Base-by-base conservation (phyloP, 345 rosid species). In the Boechera retrofracta region DNA sequence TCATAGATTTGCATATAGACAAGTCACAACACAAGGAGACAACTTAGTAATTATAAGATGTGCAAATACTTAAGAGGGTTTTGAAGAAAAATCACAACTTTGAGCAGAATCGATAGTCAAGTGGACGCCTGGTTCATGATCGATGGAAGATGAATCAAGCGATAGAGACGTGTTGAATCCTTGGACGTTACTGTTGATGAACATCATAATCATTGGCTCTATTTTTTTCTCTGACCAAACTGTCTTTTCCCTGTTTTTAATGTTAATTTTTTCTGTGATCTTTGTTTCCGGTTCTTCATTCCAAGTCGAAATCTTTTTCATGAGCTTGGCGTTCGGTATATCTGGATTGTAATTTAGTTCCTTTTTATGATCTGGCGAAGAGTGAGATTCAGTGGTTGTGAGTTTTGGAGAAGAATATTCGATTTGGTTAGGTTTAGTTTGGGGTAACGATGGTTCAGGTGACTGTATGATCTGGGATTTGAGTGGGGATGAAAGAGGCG, bases 61-160 rank as follows among this genome's bases (percentile, higher is more conserved):
- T 21, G 24, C 24, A 21, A 21, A 21, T 21, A 21, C 24, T 21
- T 21, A 21, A 21, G 24, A 21, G 24, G 24, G 24, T 21, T 21
- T 21, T 10, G 58, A 47, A 77, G 66, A 77, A 56, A 45, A 26
- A 38, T 47, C 55, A 64, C 68, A 67, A 49, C 0, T 35, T 48
- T 16, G 41, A 48, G 29, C 55, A 36, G 39, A 60, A 35, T 67
- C 44, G 35, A 67, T 73, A 0, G 64, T 72, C 36, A 78, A 67
- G 59, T 78, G 81, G 28, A 78, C 78, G 13, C 81, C 81, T 33
- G 78, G 81, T 5, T 73, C 64, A 60, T 78, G 77, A 60, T 78
- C 78, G 28, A 59, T 52, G 29, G 81, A 66, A 39, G 64, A 67
- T 48, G 77, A 78, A 66, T 78, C 2, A 7, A 72, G 64, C 2